Evolutionary conservation across 1,284 basidiomycete species (phyloP).

Genomic region (Leccinum subfulvum): DNA sequence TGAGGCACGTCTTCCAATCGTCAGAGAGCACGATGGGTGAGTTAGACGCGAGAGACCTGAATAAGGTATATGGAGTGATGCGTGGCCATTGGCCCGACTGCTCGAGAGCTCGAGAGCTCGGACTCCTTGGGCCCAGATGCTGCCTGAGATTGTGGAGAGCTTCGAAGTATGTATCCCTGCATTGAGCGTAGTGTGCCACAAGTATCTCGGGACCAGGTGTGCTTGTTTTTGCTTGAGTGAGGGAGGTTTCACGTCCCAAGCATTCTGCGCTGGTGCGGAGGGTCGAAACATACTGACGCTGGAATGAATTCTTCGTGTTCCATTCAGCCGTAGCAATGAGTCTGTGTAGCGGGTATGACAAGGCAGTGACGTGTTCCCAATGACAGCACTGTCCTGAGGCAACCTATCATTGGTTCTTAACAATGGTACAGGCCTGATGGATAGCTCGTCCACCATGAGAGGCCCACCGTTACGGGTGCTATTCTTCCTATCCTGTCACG

Average conservation of each 20-base stretch:
- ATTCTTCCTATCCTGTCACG: constrained; percentile 80
- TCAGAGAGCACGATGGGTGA: not conserved
- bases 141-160: constrained; percentile 12
- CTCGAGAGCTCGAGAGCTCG: constrained; percentile 24
- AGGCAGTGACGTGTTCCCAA: no score
- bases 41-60: not conserved
- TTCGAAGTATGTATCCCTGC: not conserved
- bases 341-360: no score
- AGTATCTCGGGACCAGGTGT: constrained; percentile 8
- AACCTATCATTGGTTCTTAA: no score
- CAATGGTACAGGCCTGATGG: no score
- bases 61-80: not conserved
- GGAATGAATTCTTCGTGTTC: constrained; percentile 14
- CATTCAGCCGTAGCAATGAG: constrained; percentile 9
- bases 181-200: constrained; percentile 9
- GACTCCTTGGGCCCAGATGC: constrained; percentile 11
- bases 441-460: no score
- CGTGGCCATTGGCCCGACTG: constrained; percentile 29
- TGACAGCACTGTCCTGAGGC: no score
- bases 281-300: constrained; percentile 14
- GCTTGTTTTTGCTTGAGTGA: not conserved
- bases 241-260: constrained; percentile 13
- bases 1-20: not conserved
- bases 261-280: constrained; percentile 17
- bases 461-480: constrained; percentile 73